Base-by-base conservation (phyloP, 768 basidiomycete species). In the Mrakia gelida region DNA sequence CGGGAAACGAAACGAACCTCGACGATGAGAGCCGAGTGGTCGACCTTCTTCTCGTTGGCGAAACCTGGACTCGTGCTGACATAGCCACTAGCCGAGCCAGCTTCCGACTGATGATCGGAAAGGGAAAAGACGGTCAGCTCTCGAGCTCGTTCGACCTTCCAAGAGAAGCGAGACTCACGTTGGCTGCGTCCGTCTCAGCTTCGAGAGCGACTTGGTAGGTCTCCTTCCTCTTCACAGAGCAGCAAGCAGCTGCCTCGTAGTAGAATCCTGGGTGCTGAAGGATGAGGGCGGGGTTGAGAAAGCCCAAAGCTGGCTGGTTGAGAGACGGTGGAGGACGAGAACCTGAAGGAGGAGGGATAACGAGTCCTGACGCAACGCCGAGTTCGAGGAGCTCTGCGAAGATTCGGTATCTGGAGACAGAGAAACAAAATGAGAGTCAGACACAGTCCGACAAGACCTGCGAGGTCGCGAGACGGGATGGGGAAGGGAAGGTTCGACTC, bases 181-280 rank as follows among this genome's bases (percentile, higher is more conserved):
- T 56, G 26, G 52, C 32, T 2, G 30, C 30, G 81, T 86, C 79
- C 61, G 90, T 91, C 86, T 92, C 90, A 15, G 86, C 86, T 38
- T 90, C 88, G 15, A 89, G 73, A 23, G 88, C 88, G 26, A 86
- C 86, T 73, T 91, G 80, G 83, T 91, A 98, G 43, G 91, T 87
- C 80, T 89, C 87, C 56, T 90, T 85, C 38, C 96, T 86, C 79
- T 89, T 87, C 81, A 95, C 91, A 0, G 94, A 93, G 82, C 93
- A 95, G 61, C 88, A 87, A 0, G 93, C 96, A 0, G 95, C 92
- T 85, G 92, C 90, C 81, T 92, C 92, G 85, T 93, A 97, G 82
- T 95, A 96, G 83, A 91, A 94, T 0, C 94, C 95, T 0, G 96
- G 91, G 82, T 95, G 94, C 82, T 95, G 94, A 70, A 98, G 84